Percentiles rank a stretch among this genome's conserved stretches.
These are phyloP conservation scores for Rosa rugosa DNA, from an alignment of 306 rosid genomes.

Conservation along the genomic window DNA sequence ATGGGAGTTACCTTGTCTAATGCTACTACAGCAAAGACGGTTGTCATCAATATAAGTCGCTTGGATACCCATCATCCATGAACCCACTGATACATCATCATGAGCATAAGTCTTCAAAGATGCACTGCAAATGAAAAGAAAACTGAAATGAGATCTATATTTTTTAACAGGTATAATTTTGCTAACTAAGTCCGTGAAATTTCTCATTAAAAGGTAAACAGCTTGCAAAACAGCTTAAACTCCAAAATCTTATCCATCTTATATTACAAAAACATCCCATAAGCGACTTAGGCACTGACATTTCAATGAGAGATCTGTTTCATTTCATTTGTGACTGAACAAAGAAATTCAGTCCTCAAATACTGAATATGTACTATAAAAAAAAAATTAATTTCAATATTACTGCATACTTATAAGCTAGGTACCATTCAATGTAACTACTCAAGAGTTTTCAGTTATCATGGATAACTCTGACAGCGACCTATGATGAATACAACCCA, in stretches of 20 bases:
- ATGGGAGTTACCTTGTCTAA: slow-evolving; percentile 62
- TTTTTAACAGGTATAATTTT: neutral
- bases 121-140: slow-evolving; percentile 48
- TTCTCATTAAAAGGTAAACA: neutral
- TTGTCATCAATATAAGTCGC: slow-evolving; percentile 87
- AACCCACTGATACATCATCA: slow-evolving; percentile 87
- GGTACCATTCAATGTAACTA: neutral
- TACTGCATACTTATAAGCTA: neutral
- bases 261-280: neutral
- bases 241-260: neutral
- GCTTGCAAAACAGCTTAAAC: neutral
- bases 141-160: slow-evolving; percentile 16
- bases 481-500: neutral
- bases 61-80: slow-evolving; percentile 99
- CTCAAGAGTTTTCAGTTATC: neutral
- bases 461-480: neutral
- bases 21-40: slow-evolving; percentile 88
- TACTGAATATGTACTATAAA: neutral
- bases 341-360: neutral
- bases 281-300: neutral
- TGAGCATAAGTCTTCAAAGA: slow-evolving; percentile 88
- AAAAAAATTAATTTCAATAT: neutral
- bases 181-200: neutral
- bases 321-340: neutral
- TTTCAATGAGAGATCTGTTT: neutral